Conservation (phyloP, 495 filamentous ascomycete genomes). For the Tuber brumale region DNA sequence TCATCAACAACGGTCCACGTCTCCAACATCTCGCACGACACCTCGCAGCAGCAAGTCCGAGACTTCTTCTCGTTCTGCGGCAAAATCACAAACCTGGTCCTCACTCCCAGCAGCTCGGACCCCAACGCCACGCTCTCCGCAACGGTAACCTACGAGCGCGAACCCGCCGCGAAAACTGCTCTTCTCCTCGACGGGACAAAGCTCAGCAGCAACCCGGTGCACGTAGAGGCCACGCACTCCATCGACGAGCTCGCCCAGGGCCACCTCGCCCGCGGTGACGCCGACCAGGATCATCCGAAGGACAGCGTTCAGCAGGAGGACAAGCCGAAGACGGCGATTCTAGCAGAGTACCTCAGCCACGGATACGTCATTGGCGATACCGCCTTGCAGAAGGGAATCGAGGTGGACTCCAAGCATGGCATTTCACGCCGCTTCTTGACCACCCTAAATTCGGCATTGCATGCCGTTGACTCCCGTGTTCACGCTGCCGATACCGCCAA, state of each 20-base stretch:
- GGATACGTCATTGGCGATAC: constrained; percentile 82
- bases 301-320: constrained; percentile 82
- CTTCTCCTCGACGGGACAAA: constrained; percentile 93
- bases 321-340: constrained; percentile 84
- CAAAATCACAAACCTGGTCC: constrained; percentile 75
- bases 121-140: constrained; percentile 64
- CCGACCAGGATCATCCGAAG: constrained; percentile 48
- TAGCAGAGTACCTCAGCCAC: constrained; percentile 92
- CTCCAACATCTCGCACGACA: constrained; percentile 73
- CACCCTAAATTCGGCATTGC: constrained; percentile 60
- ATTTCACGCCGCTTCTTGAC: constrained; percentile 68
- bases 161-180: constrained; percentile 90
- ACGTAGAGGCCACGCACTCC: constrained; percentile 62
- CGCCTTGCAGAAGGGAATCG: constrained; percentile 77
- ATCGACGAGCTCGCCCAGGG: constrained; percentile 58
- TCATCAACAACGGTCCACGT: constrained; percentile 43
- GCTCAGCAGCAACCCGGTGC: constrained; percentile 72
- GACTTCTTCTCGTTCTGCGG: constrained; percentile 99
- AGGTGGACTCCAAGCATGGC: constrained; percentile 84
- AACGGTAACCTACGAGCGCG: constrained; percentile 90
- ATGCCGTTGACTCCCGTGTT: constrained; percentile 70
- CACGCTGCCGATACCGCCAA: constrained; percentile 46
- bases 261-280: constrained; percentile 46
- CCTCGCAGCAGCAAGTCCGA: constrained; percentile 79
- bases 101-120: constrained; percentile 59